These are phyloP conservation scores for Colletotrichum destructivum DNA, from an alignment of 2,329 filamentous ascomycete genomes.

Conservation along the genomic window DNA sequence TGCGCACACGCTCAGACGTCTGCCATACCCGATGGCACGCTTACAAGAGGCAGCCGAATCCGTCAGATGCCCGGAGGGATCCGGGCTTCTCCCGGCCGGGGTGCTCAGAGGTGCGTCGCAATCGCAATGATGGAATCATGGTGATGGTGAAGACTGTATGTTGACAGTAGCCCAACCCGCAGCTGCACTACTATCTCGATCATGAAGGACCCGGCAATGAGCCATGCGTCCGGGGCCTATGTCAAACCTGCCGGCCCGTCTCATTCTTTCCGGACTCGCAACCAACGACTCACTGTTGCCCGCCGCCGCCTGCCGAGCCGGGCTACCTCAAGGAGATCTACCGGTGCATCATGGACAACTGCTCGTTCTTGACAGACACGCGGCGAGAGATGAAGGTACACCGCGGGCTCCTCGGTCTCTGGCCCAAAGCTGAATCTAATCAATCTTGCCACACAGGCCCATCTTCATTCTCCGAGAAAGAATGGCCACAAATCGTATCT, in stretches of 20 bases:
- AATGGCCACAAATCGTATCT: constrained; percentile 39
- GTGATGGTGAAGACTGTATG: constrained; percentile 1
- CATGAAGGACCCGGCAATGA: constrained; percentile 36
- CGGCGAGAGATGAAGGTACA: constrained; percentile 40
- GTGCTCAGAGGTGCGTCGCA: constrained; percentile 36
- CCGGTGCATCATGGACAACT: constrained; percentile 41
- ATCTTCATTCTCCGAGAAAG: constrained; percentile 37
- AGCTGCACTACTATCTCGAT: constrained; percentile 42
- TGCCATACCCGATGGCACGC: not conserved
- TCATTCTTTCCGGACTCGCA: constrained; percentile 37
- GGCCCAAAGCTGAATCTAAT: not conserved
- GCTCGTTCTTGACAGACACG: constrained; percentile 35
- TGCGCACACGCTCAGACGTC: not conserved
- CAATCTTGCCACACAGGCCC: constrained; percentile 17
- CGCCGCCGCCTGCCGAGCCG: constrained; percentile 31
- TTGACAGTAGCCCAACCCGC: constrained; percentile 19
- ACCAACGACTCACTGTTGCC: constrained; percentile 38
- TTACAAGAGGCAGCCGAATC: constrained; percentile 31
- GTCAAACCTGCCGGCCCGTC: constrained; percentile 33
- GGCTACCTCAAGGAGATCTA: constrained; percentile 42
- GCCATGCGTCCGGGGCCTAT: constrained; percentile 41
- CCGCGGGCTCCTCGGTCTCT: not conserved
- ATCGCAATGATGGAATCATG: not conserved
- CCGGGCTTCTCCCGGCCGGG: constrained; percentile 36
- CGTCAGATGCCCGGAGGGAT: constrained; percentile 25